These are phyloP conservation scores for Globisporangium nagaii DNA, from an alignment of 352 stramenopile genomes.

Conservation along the genomic window DNA sequence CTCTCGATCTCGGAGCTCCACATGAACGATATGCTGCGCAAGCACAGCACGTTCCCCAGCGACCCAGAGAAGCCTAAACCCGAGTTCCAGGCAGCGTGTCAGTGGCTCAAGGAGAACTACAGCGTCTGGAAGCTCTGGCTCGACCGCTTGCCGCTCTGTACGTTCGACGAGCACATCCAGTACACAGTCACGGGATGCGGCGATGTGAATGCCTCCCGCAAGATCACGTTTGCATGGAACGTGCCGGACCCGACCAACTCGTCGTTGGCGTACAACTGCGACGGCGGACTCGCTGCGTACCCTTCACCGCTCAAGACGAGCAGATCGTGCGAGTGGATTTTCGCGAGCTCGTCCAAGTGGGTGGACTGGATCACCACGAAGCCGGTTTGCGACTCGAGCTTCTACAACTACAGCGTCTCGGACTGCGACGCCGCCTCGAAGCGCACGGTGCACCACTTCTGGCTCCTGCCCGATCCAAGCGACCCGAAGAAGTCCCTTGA, in stretches of 20 bases:
- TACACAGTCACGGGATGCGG: slow-evolving; percentile 24
- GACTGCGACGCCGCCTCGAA: slow-evolving; percentile 20
- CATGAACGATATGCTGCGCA: slow-evolving; percentile 24
- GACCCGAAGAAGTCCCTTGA: slow-evolving; percentile 19
- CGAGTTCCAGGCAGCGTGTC: slow-evolving; percentile 18
- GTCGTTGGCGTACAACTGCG: slow-evolving; percentile 31
- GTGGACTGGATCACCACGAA: slow-evolving; percentile 24
- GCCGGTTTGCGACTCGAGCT: slow-evolving; percentile 30
- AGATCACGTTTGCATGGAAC: slow-evolving; percentile 36
- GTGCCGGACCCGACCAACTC: slow-evolving; percentile 28
- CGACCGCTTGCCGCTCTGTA: slow-evolving; percentile 21
- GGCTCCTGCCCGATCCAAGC: slow-evolving; percentile 21
- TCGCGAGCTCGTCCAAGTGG: slow-evolving; percentile 18
- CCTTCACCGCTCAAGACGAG: slow-evolving; percentile 27
- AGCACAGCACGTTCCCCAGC: neutral
- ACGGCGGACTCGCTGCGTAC: slow-evolving; percentile 22
- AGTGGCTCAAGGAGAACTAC: slow-evolving; percentile 25
- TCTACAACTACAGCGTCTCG: slow-evolving; percentile 35
- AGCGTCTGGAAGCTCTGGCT: slow-evolving; percentile 14
- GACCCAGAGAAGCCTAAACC: neutral
- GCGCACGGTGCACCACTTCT: slow-evolving; percentile 28
- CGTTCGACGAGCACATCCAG: slow-evolving; percentile 21
- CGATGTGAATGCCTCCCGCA: slow-evolving; percentile 4
- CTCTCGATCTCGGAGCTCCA: slow-evolving; percentile 21
- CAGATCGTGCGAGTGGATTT: slow-evolving; percentile 42